Percentiles rank a stretch among this genome's conserved stretches.
phyloP scores from a whole-genome alignment of 305 asterid genomes.

The Solanum hybrid region DNA sequence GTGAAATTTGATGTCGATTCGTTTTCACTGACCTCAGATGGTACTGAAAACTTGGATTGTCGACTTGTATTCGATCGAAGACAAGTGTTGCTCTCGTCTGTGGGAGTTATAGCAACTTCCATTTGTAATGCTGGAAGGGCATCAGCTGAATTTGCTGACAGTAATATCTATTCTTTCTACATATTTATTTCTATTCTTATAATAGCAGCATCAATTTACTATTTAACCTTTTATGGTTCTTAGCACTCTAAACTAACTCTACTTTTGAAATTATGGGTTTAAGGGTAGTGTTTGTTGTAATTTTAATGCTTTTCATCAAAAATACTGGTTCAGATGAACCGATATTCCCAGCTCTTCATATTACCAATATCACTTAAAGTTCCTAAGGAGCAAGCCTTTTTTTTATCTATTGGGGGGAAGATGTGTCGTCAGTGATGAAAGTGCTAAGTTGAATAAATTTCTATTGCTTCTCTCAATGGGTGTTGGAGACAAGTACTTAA shows the following conservation, averaged over 20 bases:
- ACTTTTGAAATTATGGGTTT: neutral
- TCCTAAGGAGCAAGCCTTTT: neutral
- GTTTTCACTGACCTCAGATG: constrained; percentile 28
- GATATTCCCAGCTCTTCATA: neutral
- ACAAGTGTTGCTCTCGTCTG: constrained; percentile 36
- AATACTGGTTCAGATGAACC: neutral
- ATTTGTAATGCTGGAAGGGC: constrained; percentile 13
- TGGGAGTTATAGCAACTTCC: constrained; percentile 42
- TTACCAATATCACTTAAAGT: neutral
- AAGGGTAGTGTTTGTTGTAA: neutral
- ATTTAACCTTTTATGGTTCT: neutral
- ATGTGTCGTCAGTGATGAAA: neutral
- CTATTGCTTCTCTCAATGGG: neutral
- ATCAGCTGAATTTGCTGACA: constrained; percentile 69
- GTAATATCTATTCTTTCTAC: constrained; percentile 28
- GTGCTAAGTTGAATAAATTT: neutral
- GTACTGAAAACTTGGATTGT: constrained; percentile 24
- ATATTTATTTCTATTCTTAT: neutral
- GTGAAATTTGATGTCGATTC: neutral
- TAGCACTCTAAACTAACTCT: neutral
- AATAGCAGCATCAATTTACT: neutral
- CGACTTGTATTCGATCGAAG: constrained; percentile 38
- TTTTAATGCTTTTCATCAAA: neutral
- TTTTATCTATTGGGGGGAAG: neutral
- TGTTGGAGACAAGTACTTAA: neutral